Conservation (phyloP, 768 basidiomycete genomes). For the Pilatotrama ljubarskyi region DNA sequence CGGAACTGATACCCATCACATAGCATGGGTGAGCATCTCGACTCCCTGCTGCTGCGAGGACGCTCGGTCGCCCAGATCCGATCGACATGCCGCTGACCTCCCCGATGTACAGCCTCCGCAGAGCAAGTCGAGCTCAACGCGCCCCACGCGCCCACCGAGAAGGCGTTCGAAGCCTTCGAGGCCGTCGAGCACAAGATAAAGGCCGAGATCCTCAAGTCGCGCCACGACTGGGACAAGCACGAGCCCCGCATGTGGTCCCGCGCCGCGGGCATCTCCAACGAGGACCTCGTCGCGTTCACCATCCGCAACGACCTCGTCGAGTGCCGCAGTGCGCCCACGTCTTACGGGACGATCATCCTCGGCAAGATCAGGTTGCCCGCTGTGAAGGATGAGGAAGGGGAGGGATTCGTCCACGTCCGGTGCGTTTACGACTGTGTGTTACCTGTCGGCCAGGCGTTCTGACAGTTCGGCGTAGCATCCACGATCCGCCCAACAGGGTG, state of each 20-base stretch:
- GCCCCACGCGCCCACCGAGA: conserved; percentile 58
- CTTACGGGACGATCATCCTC: conserved; percentile 71
- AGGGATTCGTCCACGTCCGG: conserved; percentile 74
- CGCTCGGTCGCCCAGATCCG: not conserved
- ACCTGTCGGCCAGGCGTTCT: not conserved
- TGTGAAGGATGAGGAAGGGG: conserved; percentile 59
- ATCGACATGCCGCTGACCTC: not conserved
- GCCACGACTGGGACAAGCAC: conserved; percentile 70
- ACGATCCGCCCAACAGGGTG: conserved; percentile 74
- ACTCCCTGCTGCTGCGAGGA: not conserved
- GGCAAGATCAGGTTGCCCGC: conserved; percentile 77
- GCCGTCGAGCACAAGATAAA: conserved; percentile 56
- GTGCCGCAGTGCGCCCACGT: conserved; percentile 55
- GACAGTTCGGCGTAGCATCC: conserved; percentile 48
- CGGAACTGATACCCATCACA: not conserved
- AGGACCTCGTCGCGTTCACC: conserved; percentile 51
- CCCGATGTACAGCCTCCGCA: not conserved
- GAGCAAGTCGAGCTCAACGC: conserved; percentile 60
- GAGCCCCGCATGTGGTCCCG: conserved; percentile 73
- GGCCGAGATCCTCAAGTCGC: conserved; percentile 63
- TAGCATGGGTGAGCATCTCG: not conserved
- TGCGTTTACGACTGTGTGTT: conserved; percentile 29
- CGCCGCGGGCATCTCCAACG: conserved; percentile 51
- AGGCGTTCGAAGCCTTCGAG: conserved; percentile 67
- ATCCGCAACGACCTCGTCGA: conserved; percentile 46